Conservation (phyloP, 768 basidiomycete genomes). For the Mycena metata region DNA sequence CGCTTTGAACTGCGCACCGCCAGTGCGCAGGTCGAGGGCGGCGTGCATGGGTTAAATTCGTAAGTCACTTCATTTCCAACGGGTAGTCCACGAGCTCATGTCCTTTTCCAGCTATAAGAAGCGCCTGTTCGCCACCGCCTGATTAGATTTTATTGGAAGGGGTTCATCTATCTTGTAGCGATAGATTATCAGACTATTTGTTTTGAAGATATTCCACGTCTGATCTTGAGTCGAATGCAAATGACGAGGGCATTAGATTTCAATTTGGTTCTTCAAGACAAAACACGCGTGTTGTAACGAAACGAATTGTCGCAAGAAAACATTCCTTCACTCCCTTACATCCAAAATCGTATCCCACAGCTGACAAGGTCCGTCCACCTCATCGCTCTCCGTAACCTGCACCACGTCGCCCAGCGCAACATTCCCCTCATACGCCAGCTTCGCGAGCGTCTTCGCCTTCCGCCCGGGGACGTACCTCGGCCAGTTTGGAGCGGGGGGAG, state of each 20-base stretch:
- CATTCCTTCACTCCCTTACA: slow-evolving; percentile 8
- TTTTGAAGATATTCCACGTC: too few species aligned
- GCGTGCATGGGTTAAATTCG: slow-evolving; percentile 96
- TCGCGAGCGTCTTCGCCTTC: slow-evolving; percentile 36
- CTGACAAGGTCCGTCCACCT: slow-evolving; percentile 13
- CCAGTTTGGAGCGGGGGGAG: slow-evolving; percentile 39
- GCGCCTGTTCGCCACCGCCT: slow-evolving; percentile 55
- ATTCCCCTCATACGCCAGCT: slow-evolving; percentile 39
- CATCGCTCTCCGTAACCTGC: slow-evolving; percentile 28
- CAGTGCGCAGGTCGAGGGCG: slow-evolving; percentile 95
- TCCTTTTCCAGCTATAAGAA: slow-evolving; percentile 64
- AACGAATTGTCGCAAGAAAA: too few species aligned
- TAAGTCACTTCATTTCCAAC: slow-evolving; percentile 59
- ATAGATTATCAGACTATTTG: slow-evolving; percentile 8
- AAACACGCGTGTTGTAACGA: too few species aligned
- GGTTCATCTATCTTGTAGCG: slow-evolving; percentile 8
- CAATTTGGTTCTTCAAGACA: too few species aligned
- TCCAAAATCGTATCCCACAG: slow-evolving; percentile 28
- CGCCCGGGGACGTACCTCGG: slow-evolving; percentile 33
- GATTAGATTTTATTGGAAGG: slow-evolving; percentile 1
- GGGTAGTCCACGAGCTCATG: not conserved
- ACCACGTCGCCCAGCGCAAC: slow-evolving; percentile 38
- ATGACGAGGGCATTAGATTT: too few species aligned
- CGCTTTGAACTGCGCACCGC: slow-evolving; percentile 95
- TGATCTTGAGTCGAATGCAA: too few species aligned